Evolutionary conservation across 2,329 filamentous ascomycete species (phyloP), one percentile per base, ranked within the genome.

Genomic region (Ceratocystis destructans): DNA sequence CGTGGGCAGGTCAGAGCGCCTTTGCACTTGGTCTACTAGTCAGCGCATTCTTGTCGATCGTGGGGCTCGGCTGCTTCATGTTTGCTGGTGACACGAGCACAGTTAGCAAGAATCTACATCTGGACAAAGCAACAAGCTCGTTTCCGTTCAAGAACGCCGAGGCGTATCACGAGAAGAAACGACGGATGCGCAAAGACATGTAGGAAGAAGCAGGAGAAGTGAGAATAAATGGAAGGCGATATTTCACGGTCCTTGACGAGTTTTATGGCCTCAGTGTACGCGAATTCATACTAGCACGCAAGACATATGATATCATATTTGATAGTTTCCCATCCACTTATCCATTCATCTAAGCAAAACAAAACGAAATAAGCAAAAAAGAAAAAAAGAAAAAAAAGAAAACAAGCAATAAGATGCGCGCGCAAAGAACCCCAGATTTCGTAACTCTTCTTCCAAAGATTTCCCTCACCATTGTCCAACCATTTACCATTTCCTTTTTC

Each of bases 21-120:
- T 88, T 86, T 72, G 75, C 81, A 1, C 73, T 89, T 4, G 87
- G 84, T 0, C 80, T 83, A 69, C 71, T 81, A 1, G 83, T 80
- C 22, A 86, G 80, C 70, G 78, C 79, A 6, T 70, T 76, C 45
- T 75, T 92, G 68, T 84, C 83, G 1, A 78, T 79, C 1, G 76
- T 88, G 57, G 89, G 73, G 65, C 48, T 73, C 50, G 70, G 72
- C 70, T 72, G 73, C 66, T 70, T 75, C 67, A 71, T 76, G 73
- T 76, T 76, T 69, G 75, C 73, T 0, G 74, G 74, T 10, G 74
- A 76, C 70, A 73, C 72, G 68, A 73, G 75, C 65, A 75, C 75
- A 70, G 71, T 71, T 28, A 76, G 75, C 70, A 72, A 72, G 65
- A 73, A 75, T 61, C 73, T 74, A 67, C 71, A 73, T 50, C 74